Evolutionary conservation across 106 monocot species (phyloP).

Genomic region (Gastrodia elata): DNA sequence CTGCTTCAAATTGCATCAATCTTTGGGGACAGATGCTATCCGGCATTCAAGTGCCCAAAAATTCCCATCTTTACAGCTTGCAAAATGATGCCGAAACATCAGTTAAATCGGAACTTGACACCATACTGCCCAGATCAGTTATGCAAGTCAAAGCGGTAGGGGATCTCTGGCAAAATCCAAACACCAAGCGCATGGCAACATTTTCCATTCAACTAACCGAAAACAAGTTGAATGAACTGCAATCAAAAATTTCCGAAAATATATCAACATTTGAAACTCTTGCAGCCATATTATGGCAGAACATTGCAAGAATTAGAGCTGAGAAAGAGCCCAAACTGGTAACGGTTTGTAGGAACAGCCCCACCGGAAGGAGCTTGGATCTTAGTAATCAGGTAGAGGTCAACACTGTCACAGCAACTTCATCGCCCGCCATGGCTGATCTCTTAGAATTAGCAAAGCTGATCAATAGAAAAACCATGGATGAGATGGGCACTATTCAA

Average conservation of each 20-base stretch:
- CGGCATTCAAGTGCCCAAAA: conserved; percentile 9
- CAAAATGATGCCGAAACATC: conserved; percentile 2
- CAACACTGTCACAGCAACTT: conserved; percentile 17
- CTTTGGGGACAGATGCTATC: conserved; percentile 35
- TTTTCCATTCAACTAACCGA: conserved; percentile 41
- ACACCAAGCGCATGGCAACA: conserved; percentile 31
- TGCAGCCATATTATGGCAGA: conserved; percentile 59
- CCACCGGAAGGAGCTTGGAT: conserved; percentile 4
- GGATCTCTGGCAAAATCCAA: conserved; percentile 46
- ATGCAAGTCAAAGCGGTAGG: conserved; percentile 38
- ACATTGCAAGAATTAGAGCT: conserved; percentile 41
- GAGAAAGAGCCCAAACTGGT: conserved; percentile 33
- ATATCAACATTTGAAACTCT: conserved; percentile 36
- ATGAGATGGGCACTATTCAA: conserved; percentile 30
- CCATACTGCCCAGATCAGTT: conserved; percentile 23
- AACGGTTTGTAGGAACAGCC: conserved; percentile 40
- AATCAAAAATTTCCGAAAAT: background rate
- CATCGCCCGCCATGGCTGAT: conserved; percentile 19
- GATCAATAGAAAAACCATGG: conserved; percentile 16
- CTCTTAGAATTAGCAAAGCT: conserved; percentile 49
- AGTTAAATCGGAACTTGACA: background rate
- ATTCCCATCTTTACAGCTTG: background rate
- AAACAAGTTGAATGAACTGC: conserved; percentile 24
- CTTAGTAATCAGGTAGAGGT: conserved; percentile 39
- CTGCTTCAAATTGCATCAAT: conserved; percentile 47